Conservation (phyloP, 1,284 basidiomycete genomes). For the Kalmanozyma brasiliensis region DNA sequence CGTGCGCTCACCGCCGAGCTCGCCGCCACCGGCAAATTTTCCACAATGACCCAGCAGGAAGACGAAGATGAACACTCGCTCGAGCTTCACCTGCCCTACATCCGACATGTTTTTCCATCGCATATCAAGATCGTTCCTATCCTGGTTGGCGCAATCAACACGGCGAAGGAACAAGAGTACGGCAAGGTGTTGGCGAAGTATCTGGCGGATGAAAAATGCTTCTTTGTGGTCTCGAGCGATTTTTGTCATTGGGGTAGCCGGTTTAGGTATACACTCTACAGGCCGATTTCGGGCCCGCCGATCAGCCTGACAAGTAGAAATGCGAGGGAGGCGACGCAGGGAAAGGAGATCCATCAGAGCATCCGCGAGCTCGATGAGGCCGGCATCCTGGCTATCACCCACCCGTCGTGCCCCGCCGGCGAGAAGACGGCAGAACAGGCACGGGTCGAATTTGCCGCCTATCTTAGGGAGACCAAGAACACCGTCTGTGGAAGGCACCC, state of each 20-base stretch:
- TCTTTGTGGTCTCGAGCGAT: slow-evolving; percentile 92
- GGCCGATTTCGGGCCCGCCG: slow-evolving; percentile 73
- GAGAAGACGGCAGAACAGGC: slow-evolving; percentile 50
- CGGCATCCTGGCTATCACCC: slow-evolving; percentile 78
- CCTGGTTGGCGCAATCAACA: slow-evolving; percentile 83
- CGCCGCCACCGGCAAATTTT: slow-evolving; percentile 77
- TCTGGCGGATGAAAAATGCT: slow-evolving; percentile 78
- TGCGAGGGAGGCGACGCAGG: slow-evolving; percentile 8
- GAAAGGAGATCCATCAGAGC: slow-evolving; percentile 70
- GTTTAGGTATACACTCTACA: slow-evolving; percentile 91
- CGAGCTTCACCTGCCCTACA: slow-evolving; percentile 96
- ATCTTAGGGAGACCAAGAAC: slow-evolving; percentile 85
- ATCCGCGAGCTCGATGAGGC: slow-evolving; percentile 81
- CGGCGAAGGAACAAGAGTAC: slow-evolving; percentile 74
- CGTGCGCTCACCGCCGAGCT: slow-evolving; percentile 77
- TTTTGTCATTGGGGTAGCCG: slow-evolving; percentile 91
- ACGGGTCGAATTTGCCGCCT: slow-evolving; percentile 70
- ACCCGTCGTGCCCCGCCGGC: slow-evolving; percentile 69
- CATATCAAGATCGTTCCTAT: slow-evolving; percentile 88
- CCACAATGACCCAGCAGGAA: slow-evolving; percentile 74
- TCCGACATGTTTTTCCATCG: slow-evolving; percentile 86
- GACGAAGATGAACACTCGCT: slow-evolving; percentile 97
- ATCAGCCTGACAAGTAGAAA: slow-evolving; percentile 14
- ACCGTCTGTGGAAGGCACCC: slow-evolving; percentile 97
- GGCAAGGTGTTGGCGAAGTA: slow-evolving; percentile 83